Evolutionary conservation across 768 basidiomycete species (phyloP), one percentile per base, ranked within the genome.

Genomic region (Hericium alpestre): DNA sequence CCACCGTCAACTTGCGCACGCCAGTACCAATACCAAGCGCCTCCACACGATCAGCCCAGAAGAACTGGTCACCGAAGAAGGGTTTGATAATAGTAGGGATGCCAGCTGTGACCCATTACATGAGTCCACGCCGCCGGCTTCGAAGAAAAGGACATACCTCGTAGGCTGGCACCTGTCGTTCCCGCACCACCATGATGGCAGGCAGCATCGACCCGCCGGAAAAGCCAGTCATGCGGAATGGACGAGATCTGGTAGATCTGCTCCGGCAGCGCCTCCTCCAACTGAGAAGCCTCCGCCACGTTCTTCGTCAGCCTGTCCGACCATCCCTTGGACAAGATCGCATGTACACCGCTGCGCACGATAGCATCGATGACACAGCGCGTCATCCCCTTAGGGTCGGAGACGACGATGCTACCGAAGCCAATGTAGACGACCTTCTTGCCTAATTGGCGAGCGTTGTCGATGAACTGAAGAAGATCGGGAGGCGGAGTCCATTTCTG

Each of bases 151-250:
- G 6, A 67, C 78, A 55, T 59, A 93, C 92, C 93, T 78, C 93
- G 76, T 61, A 96, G 73, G 72, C 90, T 93, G 16, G 95, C 95
- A 9, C 94, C 94, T 1, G 93, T 94, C 2, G 95, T 96, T 20
- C 95, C 95, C 4, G 95, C 93, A 55, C 95, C 95, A 58, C 95
- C 95, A 65, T 99, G 95, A 74, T 99, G 95, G 61, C 94, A 96
- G 16, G 92, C 92, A n/a, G 93, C 95, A 66, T 94, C 90, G 58
- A 99, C 92, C 48, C 85, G 81, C 61, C 79, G 79, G 75, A 99
- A 99, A 51, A 99, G 71, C 95, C 95, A 99, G 68, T 97, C 92
- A 61, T 95, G 93, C 38, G 94, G 93, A 55, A 95, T 79, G 4
- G 92, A 90, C 18, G 84, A 76, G 58, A 98, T 86, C 1, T 84